A percentile compares a stretch with the other conserved stretches of the same genome.
Evolutionary conservation across 2,329 filamentous ascomycete species (phyloP).

Genomic region (Aspergillus ruber): DNA sequence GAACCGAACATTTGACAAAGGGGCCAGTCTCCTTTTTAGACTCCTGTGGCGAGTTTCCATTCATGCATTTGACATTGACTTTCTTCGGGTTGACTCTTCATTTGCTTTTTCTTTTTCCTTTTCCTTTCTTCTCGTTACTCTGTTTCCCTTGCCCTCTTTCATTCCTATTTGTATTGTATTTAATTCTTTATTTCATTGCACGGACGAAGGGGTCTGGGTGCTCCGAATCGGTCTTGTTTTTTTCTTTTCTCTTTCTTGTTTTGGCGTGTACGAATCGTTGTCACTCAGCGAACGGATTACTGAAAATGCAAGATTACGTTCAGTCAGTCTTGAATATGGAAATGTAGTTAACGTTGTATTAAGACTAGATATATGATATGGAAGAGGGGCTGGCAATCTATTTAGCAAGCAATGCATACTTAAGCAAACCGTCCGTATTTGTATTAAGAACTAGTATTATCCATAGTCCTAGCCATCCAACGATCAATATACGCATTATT

Average conservation of each 20-base stretch:
- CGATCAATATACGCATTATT: neutral
- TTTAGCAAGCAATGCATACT: too few species aligned
- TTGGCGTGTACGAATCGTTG: constrained; percentile 4
- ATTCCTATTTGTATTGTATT: constrained; percentile 27
- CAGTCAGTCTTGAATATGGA: neutral
- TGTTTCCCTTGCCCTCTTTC: constrained; percentile 8
- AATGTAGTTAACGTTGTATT: neutral
- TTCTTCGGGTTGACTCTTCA: neutral
- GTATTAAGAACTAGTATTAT: neutral
- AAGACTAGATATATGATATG: neutral
- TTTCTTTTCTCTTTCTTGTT: constrained; percentile 3
- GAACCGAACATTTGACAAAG: neutral
- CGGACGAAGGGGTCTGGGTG: constrained; percentile 5
- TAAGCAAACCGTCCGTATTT: neutral
- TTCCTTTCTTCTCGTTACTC: constrained; percentile 1
- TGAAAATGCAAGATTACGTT: neutral
- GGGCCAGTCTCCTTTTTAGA: neutral
- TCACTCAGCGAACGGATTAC: neutral
- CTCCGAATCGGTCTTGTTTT: constrained; percentile 3
- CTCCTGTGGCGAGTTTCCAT: constrained; percentile 3
- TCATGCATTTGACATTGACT: constrained; percentile 1
- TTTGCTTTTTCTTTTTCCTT: constrained; percentile 13
- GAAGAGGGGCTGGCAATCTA: too few species aligned
- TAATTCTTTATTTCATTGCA: constrained; percentile 16
- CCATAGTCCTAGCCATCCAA: neutral